Evolutionary conservation across 2,329 filamentous ascomycete genomes (phyloP).

Genomic region (Sarocladium oryzae): DNA sequence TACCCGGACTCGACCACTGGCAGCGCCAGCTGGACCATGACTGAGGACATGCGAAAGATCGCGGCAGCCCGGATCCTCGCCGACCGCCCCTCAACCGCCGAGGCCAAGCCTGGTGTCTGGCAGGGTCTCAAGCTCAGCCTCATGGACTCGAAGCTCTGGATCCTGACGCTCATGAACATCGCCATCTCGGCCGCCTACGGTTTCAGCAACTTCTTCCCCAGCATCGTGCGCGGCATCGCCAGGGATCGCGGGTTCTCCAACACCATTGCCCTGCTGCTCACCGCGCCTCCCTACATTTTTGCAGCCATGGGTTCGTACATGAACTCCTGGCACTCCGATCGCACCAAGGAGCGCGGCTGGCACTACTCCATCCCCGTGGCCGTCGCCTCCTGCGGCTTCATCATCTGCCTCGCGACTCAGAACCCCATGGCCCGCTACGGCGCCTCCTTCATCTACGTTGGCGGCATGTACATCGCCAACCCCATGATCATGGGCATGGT

Average conservation of each 20-base stretch:
- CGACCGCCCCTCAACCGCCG: conserved; percentile 18
- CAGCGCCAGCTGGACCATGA: conserved; percentile 18
- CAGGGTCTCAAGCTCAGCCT: conserved; percentile 17
- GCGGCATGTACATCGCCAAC: conserved; percentile 12
- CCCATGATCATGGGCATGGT: conserved; percentile 13
- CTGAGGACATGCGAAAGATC: conserved; percentile 17
- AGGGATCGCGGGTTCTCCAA: conserved; percentile 12
- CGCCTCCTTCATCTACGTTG: conserved; percentile 11
- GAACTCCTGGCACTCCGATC: conserved; percentile 17
- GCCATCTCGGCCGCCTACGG: conserved; percentile 11
- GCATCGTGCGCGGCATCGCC: conserved; percentile 21
- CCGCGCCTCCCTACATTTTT: conserved; percentile 18
- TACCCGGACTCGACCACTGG: conserved; percentile 19
- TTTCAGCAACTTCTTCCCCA: conserved; percentile 19
- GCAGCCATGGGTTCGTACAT: conserved; percentile 14
- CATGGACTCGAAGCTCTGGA: conserved; percentile 18
- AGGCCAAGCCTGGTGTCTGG: conserved; percentile 17
- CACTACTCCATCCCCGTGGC: conserved; percentile 13
- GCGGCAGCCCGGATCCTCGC: conserved; percentile 17
- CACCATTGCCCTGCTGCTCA: conserved; percentile 18
- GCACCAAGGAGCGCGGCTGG: conserved; percentile 14
- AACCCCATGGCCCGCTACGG: conserved; percentile 10
- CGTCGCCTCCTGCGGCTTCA: conserved; percentile 16
- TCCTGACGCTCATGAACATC: conserved; percentile 18
- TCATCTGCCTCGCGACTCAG: conserved; percentile 16